Base-by-base conservation (phyloP, 371 early-diverging fungal species). In the Mucor ambiguus region DNA sequence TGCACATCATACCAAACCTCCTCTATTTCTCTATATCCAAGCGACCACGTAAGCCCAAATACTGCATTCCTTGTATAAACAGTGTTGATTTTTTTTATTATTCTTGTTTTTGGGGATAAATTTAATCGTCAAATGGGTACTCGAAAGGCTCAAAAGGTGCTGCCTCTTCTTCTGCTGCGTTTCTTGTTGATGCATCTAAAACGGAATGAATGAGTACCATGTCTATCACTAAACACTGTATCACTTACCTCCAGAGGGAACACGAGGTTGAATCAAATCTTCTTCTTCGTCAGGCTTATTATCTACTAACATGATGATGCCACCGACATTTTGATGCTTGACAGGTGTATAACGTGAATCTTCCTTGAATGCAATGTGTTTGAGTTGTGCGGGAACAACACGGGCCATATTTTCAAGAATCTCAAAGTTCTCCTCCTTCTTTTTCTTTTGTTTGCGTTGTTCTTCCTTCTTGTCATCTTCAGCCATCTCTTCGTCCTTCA, bases 321-420 rank as follows among this genome's bases (percentile, higher is more conserved):
- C 96, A 28, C 93, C 93, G 66, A 88, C 79, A 26, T 81, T 78
- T 54, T 80, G 78, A 85, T 90, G 72, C 87, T 95, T 96, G 60
- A 97, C 87, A 30, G 98, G 97, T 38, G 84, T 80, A 75, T 96
- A 98, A 60, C 98, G 89, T 16, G 92, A 77, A 58, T 90, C 90
- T 30, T 90, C 89, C 60, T 91, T 89, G 82, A 96, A 96, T 22
- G 86, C 80, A 68, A 97, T 87, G 67, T 89, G 87, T 79, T 92
- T 88, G 63, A 92, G 83, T 75, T 98, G 99, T 58, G 86, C 78
- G 26, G 96, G 97, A 5, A 96, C 78, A 37, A 98, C 91, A 8
- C 99, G 89, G 20, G 94, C 82, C 85, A 98, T 82, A 74, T 98
- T 98, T 46, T 87, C 87, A 54, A 97, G 75, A 8, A 86, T 81